Conservation (phyloP, 805 yeast species). For the Limtongia smithiae region DNA sequence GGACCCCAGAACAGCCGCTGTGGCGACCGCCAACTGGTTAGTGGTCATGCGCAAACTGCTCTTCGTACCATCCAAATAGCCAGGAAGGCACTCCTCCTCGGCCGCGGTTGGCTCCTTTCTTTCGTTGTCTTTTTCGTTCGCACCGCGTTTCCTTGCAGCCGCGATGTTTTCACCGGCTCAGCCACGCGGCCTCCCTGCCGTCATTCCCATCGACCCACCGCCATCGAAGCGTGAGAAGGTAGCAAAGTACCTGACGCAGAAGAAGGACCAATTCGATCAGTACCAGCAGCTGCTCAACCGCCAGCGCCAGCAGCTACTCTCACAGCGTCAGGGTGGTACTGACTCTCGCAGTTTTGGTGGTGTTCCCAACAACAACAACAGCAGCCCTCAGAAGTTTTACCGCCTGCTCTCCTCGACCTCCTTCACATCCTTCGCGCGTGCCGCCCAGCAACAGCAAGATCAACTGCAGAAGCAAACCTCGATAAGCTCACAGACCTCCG, state of each 20-base stretch:
- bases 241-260: slow-evolving; percentile 21
- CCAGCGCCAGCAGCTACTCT: slow-evolving; percentile 21
- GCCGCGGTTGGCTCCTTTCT: too few relatives aligned
- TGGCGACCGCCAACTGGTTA: too few relatives aligned
- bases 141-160: too few relatives aligned
- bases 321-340: slow-evolving; percentile 9
- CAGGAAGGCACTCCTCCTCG: too few relatives aligned
- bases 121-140: too few relatives aligned
- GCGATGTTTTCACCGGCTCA: slow-evolving; percentile 27
- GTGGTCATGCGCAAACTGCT: too few relatives aligned
- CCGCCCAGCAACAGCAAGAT: slow-evolving; percentile 10
- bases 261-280: slow-evolving; percentile 27
- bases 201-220: slow-evolving; percentile 28
- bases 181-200: slow-evolving; percentile 27
- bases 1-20: too few relatives aligned
- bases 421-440: slow-evolving; percentile 26
- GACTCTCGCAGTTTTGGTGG: background rate
- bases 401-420: slow-evolving; percentile 27
- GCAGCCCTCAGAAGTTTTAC: slow-evolving; percentile 4
- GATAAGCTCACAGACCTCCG: background rate
- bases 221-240: slow-evolving; percentile 29
- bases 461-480: slow-evolving; percentile 3
- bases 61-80: too few relatives aligned
- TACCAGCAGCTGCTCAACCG: slow-evolving; percentile 23
- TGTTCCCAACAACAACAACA: background rate